Evolutionary conservation across 371 early-diverging fungal genomes (phyloP).

Genomic region (Apophysomyces elegans): DNA sequence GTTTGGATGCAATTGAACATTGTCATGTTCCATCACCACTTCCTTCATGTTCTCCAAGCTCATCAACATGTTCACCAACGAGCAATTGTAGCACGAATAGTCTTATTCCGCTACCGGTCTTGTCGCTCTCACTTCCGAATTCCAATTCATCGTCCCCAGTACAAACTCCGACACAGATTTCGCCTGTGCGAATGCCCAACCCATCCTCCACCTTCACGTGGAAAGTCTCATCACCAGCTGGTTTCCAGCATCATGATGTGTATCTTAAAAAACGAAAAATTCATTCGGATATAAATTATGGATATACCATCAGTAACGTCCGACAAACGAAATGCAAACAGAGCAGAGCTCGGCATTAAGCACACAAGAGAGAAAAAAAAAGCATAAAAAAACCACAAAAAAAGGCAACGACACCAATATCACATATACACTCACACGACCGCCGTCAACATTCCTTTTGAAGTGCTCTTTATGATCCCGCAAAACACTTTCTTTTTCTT

Average conservation of each 20-base stretch:
- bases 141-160: conserved; percentile 48
- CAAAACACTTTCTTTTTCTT: conserved; percentile 7
- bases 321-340: conserved; percentile 15
- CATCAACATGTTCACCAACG: conserved; percentile 26
- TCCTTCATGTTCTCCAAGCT: conserved; percentile 17
- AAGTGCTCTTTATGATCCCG: conserved; percentile 5
- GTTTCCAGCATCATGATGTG: conserved; percentile 3
- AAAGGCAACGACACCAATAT: background rate
- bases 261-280: conserved; percentile 6
- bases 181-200: conserved; percentile 31
- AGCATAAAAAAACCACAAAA: background rate
- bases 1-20: conserved; percentile 10
- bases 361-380: conserved; percentile 18
- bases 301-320: conserved; percentile 27
- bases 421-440: conserved; percentile 10
- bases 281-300: conserved; percentile 3
- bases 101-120: conserved; percentile 25
- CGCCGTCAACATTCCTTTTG: background rate
- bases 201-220: conserved; percentile 8
- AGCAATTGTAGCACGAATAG: conserved; percentile 9
- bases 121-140: conserved; percentile 44
- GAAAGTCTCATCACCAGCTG: conserved; percentile 15
- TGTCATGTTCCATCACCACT: conserved; percentile 9
- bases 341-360: conserved; percentile 27
- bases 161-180: conserved; percentile 47